Percentiles rank a stretch among this genome's conserved stretches.
These are phyloP conservation scores for Porogramme epimiltina DNA, from an alignment of 1,284 basidiomycete species.

Conservation along the genomic window DNA sequence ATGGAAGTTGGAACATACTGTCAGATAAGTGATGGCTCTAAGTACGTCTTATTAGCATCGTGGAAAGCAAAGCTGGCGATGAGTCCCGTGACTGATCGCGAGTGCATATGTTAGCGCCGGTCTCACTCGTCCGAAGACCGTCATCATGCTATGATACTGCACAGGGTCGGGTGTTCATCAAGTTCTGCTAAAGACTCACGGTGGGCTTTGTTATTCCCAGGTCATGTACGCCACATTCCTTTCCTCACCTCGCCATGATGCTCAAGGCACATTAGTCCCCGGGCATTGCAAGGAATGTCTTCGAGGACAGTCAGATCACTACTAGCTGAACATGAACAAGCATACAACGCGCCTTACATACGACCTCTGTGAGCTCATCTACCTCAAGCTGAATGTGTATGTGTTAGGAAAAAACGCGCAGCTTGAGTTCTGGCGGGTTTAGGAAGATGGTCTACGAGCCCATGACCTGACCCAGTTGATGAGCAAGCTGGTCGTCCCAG, in stretches of 20 bases:
- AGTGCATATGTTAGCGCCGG: too few species aligned
- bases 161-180: too few species aligned
- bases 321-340: slow-evolving; percentile 84
- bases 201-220: slow-evolving; percentile 91
- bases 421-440: slow-evolving; percentile 93
- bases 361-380: slow-evolving; percentile 85
- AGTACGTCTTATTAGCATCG: too few species aligned
- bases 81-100: too few species aligned
- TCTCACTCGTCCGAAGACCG: too few species aligned
- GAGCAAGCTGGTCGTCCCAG: slow-evolving; percentile 84
- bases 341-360: slow-evolving; percentile 79
- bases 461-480: slow-evolving; percentile 80
- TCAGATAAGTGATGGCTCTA: too few species aligned
- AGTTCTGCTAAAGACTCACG: slow-evolving; percentile 77
- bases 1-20: too few species aligned
- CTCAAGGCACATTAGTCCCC: background rate
- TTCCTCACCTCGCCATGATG: background rate
- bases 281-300: slow-evolving; percentile 73
- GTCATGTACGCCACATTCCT: slow-evolving; percentile 40
- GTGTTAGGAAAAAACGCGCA: slow-evolving; percentile 89
- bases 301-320: slow-evolving; percentile 82
- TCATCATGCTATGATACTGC: too few species aligned
- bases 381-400: slow-evolving; percentile 84
- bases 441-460: slow-evolving; percentile 90
- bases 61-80: too few species aligned